Evolutionary conservation across 179 eudicot genomes (phyloP).

Genomic region (Beta lomatogona): DNA sequence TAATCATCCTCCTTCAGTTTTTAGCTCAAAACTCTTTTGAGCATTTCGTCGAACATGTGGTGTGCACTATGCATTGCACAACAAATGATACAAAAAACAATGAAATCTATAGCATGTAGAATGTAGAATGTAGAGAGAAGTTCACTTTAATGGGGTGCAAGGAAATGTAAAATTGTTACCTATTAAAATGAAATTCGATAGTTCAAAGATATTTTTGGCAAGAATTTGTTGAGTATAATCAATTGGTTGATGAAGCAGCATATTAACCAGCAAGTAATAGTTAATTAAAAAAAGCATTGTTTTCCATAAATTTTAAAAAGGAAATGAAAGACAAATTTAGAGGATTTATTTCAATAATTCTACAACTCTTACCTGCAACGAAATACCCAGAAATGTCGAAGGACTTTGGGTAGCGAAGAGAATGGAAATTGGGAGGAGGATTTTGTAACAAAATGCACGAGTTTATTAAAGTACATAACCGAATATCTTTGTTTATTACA

Average conservation of each 20-base stretch:
- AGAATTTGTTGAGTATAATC: background rate
- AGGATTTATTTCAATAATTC: background rate
- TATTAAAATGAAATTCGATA: too few relatives aligned
- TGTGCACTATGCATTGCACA: background rate
- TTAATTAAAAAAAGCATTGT: background rate
- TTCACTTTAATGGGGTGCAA: too few relatives aligned
- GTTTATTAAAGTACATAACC: too few relatives aligned
- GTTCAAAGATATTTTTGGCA: background rate
- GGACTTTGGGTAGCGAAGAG: background rate
- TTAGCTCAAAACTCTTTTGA: background rate
- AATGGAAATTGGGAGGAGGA: background rate
- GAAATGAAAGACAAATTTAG: background rate
- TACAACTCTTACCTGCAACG: slow-evolving; percentile 7
- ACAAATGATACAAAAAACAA: background rate
- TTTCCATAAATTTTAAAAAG: background rate
- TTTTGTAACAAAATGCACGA: background rate
- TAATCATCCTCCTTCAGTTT: background rate
- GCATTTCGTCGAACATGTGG: slow-evolving; percentile 31
- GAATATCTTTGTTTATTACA: too few relatives aligned
- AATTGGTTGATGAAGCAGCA: background rate
- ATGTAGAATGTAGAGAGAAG: too few relatives aligned
- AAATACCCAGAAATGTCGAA: background rate
- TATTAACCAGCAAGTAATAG: background rate
- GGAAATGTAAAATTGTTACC: too few relatives aligned
- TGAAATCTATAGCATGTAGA: too few relatives aligned